Percentiles rank a stretch among this genome's conserved stretches.
Conservation (phyloP, 768 basidiomycete species). For the Calocybe gangraenosa region DNA sequence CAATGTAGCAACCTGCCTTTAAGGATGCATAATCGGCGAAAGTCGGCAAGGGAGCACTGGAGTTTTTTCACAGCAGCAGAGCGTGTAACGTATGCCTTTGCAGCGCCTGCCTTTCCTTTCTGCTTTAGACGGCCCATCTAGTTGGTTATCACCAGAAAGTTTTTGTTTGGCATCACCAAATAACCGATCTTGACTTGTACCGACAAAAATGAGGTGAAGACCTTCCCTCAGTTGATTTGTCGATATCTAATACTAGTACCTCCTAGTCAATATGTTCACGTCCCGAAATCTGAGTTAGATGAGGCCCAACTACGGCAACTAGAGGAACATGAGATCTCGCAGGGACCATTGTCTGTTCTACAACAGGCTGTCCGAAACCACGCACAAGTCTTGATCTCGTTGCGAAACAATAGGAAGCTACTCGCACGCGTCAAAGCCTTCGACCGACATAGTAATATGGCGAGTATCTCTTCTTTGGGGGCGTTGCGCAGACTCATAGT, state of each 20-base stretch:
- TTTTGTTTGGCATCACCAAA: constrained; percentile 32
- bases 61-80: constrained; percentile 91
- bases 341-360: constrained; percentile 93
- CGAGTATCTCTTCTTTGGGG: constrained; percentile 28
- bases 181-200: constrained; percentile 15
- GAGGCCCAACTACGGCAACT: constrained; percentile 94
- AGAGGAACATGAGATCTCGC: constrained; percentile 98
- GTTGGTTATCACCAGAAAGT: constrained; percentile 19
- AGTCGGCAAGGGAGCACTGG: constrained; percentile 95
- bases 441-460: constrained; percentile 99
- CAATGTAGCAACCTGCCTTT: constrained; percentile 63
- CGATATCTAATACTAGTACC: constrained; percentile 1
- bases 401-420: constrained; percentile 98
- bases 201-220: constrained; percentile 33
- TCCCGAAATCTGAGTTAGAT: constrained; percentile 95
- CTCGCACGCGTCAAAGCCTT: constrained; percentile 96
- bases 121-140: constrained; percentile 72
- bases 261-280: constrained; percentile 90
- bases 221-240: not conserved
- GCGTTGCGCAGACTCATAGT: constrained; percentile 4
- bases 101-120: constrained; percentile 89
- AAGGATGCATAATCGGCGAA: constrained; percentile 92
- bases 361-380: constrained; percentile 98
- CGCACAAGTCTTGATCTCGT: constrained; percentile 93
- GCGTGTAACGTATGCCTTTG: constrained; percentile 88